Conservation (phyloP, 2,329 filamentous ascomycete genomes). For the Ophiostoma populinum region DNA sequence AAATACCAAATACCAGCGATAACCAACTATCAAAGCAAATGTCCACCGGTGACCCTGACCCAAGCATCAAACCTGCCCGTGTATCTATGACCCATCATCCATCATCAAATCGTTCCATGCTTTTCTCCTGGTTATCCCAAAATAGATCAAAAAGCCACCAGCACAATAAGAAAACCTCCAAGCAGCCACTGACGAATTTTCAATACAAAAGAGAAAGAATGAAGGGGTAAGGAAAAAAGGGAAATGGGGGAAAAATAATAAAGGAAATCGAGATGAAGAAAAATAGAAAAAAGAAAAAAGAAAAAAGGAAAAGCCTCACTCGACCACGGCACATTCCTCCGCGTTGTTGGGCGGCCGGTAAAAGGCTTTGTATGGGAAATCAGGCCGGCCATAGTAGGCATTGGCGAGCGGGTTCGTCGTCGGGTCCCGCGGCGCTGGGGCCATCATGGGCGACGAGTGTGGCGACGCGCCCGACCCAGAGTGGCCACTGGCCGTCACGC, state of each 20-base stretch:
- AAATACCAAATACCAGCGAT: no score
- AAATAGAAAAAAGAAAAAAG: not conserved
- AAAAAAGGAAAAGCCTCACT: not conserved
- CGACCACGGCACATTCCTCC: no score
- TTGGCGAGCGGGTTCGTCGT: conserved; percentile 49
- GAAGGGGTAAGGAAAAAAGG: not conserved
- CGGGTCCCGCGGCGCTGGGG: conserved; percentile 12
- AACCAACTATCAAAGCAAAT: no score
- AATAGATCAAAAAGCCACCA: no score
- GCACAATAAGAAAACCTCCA: no score
- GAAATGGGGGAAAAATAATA: not conserved
- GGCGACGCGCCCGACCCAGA: conserved; percentile 10
- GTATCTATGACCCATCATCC: no score
- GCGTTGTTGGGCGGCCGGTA: conserved; percentile 51
- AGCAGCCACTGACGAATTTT: no score
- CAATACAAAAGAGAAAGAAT: not conserved
- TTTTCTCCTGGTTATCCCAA: no score
- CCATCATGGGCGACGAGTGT: conserved; percentile 15
- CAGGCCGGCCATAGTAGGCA: conserved; percentile 60
- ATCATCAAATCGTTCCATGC: no score
- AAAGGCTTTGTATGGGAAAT: conserved; percentile 67
- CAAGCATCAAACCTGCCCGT: no score
- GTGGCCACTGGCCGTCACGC: conserved; percentile 4
- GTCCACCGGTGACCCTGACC: no score
- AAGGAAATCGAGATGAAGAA: not conserved